Conservation (phyloP, 1,284 basidiomycete genomes). For the Crucibulum cyathiforme region DNA sequence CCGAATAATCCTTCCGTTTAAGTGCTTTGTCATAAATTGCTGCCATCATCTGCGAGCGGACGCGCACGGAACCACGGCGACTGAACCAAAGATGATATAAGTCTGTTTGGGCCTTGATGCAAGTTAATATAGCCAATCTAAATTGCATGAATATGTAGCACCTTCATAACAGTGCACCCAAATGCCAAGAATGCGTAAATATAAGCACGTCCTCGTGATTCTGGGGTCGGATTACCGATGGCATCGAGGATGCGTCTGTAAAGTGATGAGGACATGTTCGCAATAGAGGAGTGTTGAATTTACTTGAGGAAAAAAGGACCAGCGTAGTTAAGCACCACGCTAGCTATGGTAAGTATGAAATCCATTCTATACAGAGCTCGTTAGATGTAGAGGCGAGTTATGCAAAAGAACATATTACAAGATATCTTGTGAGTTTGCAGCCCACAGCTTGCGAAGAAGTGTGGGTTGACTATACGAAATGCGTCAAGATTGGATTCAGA, state of each 20-base stretch:
- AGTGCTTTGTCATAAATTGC: constrained; percentile 91
- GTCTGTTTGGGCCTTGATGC: constrained; percentile 62
- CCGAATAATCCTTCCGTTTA: constrained; percentile 84
- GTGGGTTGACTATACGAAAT: constrained; percentile 43
- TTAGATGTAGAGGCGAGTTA: not conserved
- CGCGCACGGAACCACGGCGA: constrained; percentile 72
- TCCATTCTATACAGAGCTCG: constrained; percentile 55
- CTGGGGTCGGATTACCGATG: constrained; percentile 46
- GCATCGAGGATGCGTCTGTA: constrained; percentile 55
- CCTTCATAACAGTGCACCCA: constrained; percentile 60
- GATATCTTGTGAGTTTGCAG: constrained; percentile 77
- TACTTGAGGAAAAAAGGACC: constrained; percentile 72
- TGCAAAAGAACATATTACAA: constrained; percentile 38
- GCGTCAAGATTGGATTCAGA: not conserved
- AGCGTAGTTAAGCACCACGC: constrained; percentile 73
- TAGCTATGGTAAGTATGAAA: constrained; percentile 64
- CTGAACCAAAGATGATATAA: constrained; percentile 82
- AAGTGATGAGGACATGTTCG: not conserved
- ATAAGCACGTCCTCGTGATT: constrained; percentile 66
- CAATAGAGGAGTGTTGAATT: constrained; percentile 9
- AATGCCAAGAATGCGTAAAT: constrained; percentile 78
- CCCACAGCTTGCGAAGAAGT: constrained; percentile 68
- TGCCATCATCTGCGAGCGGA: constrained; percentile 78
- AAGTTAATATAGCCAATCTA: not conserved
- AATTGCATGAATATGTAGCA: constrained; percentile 9